These are phyloP conservation scores for Fusarium sp. DNA, from an alignment of 2,329 filamentous ascomycete species.

Conservation along the genomic window DNA sequence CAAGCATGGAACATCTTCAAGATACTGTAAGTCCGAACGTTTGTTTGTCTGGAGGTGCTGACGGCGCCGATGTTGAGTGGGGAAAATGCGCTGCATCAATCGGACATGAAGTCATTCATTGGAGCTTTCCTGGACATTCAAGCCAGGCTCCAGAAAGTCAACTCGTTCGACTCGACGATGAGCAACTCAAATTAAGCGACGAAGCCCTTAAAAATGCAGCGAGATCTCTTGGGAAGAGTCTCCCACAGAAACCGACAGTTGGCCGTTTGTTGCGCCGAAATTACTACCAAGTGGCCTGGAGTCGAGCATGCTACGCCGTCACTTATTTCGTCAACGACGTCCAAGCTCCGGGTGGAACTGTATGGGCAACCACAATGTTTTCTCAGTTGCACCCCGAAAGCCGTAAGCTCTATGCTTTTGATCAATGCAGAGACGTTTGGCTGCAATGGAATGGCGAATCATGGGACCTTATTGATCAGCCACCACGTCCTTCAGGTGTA, in stretches of 20 bases:
- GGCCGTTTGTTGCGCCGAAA: constrained; percentile 2
- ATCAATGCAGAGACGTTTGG: not conserved
- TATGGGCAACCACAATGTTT: constrained; percentile 17
- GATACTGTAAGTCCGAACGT: not conserved
- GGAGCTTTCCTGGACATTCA: constrained; percentile 7
- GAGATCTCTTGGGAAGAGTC: not conserved
- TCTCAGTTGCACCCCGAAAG: not conserved
- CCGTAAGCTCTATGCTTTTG: not conserved
- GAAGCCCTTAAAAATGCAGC: not conserved
- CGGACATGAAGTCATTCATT: constrained; percentile 13
- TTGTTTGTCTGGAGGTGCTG: constrained; percentile 12
- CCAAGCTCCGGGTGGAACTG: constrained; percentile 2
- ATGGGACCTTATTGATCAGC: not conserved
- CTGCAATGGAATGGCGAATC: constrained; percentile 3
- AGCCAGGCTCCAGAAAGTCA: not conserved
- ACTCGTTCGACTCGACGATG: constrained; percentile 3
- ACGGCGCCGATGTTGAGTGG: constrained; percentile 14
- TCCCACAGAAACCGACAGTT: not conserved
- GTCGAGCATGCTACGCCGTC: constrained; percentile 9
- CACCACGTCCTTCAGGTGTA: not conserved
- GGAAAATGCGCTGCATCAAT: not conserved
- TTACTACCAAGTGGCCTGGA: constrained; percentile 9
- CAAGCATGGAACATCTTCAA: constrained; percentile 1
- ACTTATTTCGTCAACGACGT: not conserved
- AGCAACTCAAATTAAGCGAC: not conserved